These are phyloP conservation scores for Yamadazyma dushanensis DNA, from an alignment of 1,139 yeast genomes.

Conservation along the genomic window DNA sequence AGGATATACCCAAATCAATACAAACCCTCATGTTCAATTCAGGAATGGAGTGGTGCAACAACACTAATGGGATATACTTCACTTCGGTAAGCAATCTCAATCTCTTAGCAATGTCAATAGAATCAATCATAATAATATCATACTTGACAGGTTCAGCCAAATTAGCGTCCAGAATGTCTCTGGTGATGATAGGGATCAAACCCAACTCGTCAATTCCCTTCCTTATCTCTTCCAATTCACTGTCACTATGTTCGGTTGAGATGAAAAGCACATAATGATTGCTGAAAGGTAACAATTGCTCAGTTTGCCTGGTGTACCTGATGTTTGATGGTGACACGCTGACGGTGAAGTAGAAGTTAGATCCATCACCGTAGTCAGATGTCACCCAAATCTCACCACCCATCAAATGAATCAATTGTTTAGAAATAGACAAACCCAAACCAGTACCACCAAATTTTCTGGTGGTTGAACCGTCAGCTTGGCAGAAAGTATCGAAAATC, in stretches of 20 bases:
- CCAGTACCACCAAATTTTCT: constrained; percentile 93
- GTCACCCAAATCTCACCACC: constrained; percentile 92
- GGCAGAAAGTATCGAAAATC: constrained; percentile 86
- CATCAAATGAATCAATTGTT: constrained; percentile 83
- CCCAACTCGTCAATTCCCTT: constrained; percentile 44
- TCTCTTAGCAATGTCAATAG: constrained; percentile 70
- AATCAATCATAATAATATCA: constrained; percentile 80
- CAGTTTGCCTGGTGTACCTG: constrained; percentile 63
- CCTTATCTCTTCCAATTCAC: constrained; percentile 47
- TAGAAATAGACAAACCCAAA: constrained; percentile 81
- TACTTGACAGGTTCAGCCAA: constrained; percentile 60
- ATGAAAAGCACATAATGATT: constrained; percentile 70
- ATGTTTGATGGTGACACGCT: constrained; percentile 74
- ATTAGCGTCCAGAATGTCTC: constrained; percentile 49
- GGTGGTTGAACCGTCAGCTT: constrained; percentile 90
- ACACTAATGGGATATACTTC: constrained; percentile 77
- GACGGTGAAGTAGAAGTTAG: constrained; percentile 77
- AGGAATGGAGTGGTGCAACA: constrained; percentile 75
- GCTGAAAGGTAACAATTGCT: constrained; percentile 70
- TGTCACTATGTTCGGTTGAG: constrained; percentile 59
- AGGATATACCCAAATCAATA: constrained; percentile 81
- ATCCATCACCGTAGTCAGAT: constrained; percentile 77
- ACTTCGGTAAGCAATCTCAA: constrained; percentile 70
- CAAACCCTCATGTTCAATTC: constrained; percentile 79
- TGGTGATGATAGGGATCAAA: constrained; percentile 50